Evolutionary conservation across 371 early-diverging fungal species (phyloP).

Genomic region (Sporodiniella umbellata): DNA sequence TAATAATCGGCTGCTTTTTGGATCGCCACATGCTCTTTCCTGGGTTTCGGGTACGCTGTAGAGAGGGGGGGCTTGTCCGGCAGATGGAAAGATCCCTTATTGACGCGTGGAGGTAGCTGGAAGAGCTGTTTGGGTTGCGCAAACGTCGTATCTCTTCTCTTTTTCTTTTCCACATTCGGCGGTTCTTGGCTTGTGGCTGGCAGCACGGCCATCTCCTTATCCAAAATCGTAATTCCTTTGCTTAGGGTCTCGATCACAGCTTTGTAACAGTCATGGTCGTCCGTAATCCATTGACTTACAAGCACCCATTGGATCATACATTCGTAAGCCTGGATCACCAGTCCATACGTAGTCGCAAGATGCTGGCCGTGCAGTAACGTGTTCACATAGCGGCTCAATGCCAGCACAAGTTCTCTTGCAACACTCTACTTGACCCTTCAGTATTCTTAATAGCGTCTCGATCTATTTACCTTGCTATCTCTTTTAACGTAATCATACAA

Average conservation of each 20-base stretch:
- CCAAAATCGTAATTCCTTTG: conserved; percentile 67
- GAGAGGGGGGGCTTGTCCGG: conserved; percentile 1
- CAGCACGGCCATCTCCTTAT: conserved; percentile 32
- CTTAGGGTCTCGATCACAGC: conserved; percentile 68
- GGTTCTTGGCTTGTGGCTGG: conserved; percentile 10
- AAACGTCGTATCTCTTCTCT: conserved; percentile 42
- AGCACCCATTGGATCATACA: conserved; percentile 75
- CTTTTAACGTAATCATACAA: conserved; percentile 66
- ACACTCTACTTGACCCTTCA: conserved; percentile 43
- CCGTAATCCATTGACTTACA: conserved; percentile 72
- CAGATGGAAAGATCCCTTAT: conserved; percentile 19
- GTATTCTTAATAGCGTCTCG: neutral
- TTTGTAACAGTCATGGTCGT: conserved; percentile 65
- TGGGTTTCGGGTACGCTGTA: neutral
- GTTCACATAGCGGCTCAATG: conserved; percentile 72
- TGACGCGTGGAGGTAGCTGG: conserved; percentile 37
- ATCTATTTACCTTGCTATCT: conserved; percentile 59
- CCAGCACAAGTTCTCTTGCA: conserved; percentile 67
- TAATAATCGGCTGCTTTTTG: conserved; percentile 75
- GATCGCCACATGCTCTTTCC: conserved; percentile 54
- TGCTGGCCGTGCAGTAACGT: conserved; percentile 44
- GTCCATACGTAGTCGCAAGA: conserved; percentile 45
- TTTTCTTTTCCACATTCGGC: conserved; percentile 35
- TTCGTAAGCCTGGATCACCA: conserved; percentile 74
- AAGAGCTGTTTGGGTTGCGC: conserved; percentile 48